A percentile compares a stretch with the other conserved stretches of the same genome.
Evolutionary conservation across 2,329 filamentous ascomycete genomes (phyloP).

Genomic region (Sporothrix mexicana): DNA sequence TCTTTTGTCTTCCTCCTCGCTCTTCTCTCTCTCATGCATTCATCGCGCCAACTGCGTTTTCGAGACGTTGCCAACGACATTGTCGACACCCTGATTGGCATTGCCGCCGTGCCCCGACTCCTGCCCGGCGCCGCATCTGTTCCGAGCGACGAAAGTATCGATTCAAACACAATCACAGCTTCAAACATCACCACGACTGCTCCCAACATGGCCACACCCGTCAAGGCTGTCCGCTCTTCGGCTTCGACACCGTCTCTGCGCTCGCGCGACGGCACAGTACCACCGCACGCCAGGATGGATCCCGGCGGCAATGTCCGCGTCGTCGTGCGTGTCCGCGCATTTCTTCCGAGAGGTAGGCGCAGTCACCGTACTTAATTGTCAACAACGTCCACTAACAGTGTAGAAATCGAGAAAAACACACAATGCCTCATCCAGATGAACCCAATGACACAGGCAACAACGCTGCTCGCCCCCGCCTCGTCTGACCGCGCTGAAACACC

Average conservation of each 20-base stretch:
- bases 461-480: conserved; percentile 68
- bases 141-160: conserved; percentile 37
- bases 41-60: conserved; percentile 40
- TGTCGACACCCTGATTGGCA: conserved; percentile 46
- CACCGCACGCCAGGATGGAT: conserved; percentile 62
- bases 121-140: conserved; percentile 48
- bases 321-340: conserved; percentile 79
- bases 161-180: background rate
- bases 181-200: background rate
- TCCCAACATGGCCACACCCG: conserved; percentile 20
- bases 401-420: conserved; percentile 81
- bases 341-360: conserved; percentile 73
- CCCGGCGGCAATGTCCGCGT: conserved; percentile 79
- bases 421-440: conserved; percentile 93
- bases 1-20: background rate
- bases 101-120: conserved; percentile 51
- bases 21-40: conserved; percentile 39
- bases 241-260: conserved; percentile 81
- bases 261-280: conserved; percentile 70
- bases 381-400: conserved; percentile 2
- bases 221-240: conserved; percentile 61
- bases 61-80: conserved; percentile 41
- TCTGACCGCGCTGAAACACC: conserved; percentile 38
- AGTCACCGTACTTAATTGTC: background rate
- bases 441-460: conserved; percentile 83